phyloP scores from a whole-genome alignment of 345 rosid species.

The Lepidium africanum region DNA sequence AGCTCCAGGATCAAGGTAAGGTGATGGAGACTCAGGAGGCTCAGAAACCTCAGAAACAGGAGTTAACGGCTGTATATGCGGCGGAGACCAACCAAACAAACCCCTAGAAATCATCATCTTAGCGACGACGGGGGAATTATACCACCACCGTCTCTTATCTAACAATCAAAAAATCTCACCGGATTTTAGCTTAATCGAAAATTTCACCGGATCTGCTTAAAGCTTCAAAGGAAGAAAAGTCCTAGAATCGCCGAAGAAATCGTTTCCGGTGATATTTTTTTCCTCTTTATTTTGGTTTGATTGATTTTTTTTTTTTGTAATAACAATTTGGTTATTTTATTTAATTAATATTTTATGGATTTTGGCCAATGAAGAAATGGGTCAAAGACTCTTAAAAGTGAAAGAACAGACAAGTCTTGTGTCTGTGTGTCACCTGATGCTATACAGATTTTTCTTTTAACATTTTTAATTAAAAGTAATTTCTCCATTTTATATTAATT shows the following conservation, averaged over 20 bases:
- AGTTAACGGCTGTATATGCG: constrained; percentile 94
- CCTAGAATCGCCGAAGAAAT: constrained; percentile 8
- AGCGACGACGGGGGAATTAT: constrained; percentile 14
- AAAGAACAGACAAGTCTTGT: constrained; percentile 19
- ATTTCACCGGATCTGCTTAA: constrained; percentile 45
- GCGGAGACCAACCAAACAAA: constrained; percentile 97
- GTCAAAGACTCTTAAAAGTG: constrained; percentile 10
- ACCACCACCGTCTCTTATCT: constrained; percentile 12
- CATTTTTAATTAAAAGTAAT: not conserved
- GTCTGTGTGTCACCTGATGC: constrained; percentile 20
- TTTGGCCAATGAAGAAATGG: not conserved
- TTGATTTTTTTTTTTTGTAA: not conserved
- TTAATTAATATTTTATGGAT: not conserved
- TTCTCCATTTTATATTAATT: too few relatives aligned
- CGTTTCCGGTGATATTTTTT: constrained; percentile 6
- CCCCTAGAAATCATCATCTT: constrained; percentile 89
- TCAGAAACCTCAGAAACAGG: constrained; percentile 99
- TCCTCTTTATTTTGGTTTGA: not conserved
- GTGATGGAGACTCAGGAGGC: constrained; percentile 99
- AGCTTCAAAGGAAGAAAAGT: constrained; percentile 29
- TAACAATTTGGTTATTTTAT: not conserved
- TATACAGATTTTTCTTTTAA: not conserved
- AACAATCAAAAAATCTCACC: not conserved
- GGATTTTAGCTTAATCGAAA: constrained; percentile 16
- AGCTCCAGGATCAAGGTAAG: constrained; percentile 64